Conservation (phyloP, 2,329 filamentous ascomycete species). For the Exutisphaerella laricina region DNA sequence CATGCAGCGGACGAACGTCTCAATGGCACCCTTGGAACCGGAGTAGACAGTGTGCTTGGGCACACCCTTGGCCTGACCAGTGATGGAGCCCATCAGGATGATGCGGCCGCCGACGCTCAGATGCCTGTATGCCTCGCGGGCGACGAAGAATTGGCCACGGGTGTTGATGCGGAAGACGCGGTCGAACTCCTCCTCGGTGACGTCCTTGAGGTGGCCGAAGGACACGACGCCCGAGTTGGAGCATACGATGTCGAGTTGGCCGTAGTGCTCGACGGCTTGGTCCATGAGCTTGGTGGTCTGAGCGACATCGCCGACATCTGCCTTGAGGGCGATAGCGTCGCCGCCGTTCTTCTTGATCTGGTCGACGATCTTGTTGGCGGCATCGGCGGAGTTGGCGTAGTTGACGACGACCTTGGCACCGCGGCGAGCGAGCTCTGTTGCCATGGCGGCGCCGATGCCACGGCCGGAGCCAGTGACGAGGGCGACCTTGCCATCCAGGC, state of each 20-base stretch:
- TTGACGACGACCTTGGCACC: conserved; percentile 63
- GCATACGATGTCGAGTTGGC: conserved; percentile 64
- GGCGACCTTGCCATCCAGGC: conserved; percentile 50
- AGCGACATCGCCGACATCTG: conserved; percentile 60
- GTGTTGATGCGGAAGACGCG: conserved; percentile 58
- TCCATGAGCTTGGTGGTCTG: conserved; percentile 61
- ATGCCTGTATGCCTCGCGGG: conserved; percentile 51
- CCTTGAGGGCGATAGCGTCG: conserved; percentile 60
- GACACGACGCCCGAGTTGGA: conserved; percentile 59
- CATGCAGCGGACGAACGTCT: conserved; percentile 52
- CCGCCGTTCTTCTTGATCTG: conserved; percentile 60
- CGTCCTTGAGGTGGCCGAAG: conserved; percentile 50
- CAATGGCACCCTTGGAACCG: conserved; percentile 50
- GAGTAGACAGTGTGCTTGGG: conserved; percentile 52
- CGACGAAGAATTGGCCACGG: conserved; percentile 59
- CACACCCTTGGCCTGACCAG: conserved; percentile 51
- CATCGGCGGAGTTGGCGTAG: conserved; percentile 60
- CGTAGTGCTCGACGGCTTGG: conserved; percentile 57
- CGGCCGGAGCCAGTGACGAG: conserved; percentile 53
- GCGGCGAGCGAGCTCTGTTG: conserved; percentile 58
- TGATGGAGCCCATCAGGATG: conserved; percentile 53
- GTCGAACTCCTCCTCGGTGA: conserved; percentile 52
- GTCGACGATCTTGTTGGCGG: conserved; percentile 60
- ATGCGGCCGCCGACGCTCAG: conserved; percentile 48
- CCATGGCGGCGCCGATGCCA: conserved; percentile 63